Conservation (phyloP, 768 basidiomycete genomes). For the Gymnopilus junonius region DNA sequence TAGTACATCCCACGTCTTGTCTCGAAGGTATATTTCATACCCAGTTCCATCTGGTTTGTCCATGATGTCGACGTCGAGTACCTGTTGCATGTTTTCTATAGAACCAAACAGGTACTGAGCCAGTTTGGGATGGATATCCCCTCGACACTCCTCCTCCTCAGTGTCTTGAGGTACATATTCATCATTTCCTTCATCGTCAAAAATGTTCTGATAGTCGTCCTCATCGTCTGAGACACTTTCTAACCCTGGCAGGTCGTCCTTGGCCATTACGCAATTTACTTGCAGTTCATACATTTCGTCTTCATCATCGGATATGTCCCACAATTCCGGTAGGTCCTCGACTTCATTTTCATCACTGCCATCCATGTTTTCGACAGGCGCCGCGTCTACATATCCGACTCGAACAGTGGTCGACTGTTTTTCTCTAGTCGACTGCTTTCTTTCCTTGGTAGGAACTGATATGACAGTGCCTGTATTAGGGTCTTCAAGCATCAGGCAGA, state of each 20-base stretch:
- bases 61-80: not conserved
- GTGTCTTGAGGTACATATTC: conserved; percentile 10
- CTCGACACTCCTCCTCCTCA: not conserved
- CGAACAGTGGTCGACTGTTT: not conserved
- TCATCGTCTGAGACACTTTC: not conserved
- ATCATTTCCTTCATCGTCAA: not conserved
- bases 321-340: no score
- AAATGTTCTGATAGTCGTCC: not conserved
- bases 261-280: no score
- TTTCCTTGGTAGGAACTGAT: conserved; percentile 12
- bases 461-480: conserved; percentile 17
- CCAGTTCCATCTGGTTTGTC: not conserved
- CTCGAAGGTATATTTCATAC: not conserved
- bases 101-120: not conserved
- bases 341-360: not conserved
- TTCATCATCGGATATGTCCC: no score
- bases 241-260: not conserved
- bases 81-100: not conserved
- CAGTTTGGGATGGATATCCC: conserved; percentile 16
- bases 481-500: conserved; percentile 11
- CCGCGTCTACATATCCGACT: not conserved
- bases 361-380: no score
- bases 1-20: not conserved
- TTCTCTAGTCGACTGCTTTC: not conserved
- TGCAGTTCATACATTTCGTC: no score